Evolutionary conservation across 345 rosid genomes (phyloP), one percentile per base, ranked within the genome.

Genomic region (Eucalyptus curtisii): DNA sequence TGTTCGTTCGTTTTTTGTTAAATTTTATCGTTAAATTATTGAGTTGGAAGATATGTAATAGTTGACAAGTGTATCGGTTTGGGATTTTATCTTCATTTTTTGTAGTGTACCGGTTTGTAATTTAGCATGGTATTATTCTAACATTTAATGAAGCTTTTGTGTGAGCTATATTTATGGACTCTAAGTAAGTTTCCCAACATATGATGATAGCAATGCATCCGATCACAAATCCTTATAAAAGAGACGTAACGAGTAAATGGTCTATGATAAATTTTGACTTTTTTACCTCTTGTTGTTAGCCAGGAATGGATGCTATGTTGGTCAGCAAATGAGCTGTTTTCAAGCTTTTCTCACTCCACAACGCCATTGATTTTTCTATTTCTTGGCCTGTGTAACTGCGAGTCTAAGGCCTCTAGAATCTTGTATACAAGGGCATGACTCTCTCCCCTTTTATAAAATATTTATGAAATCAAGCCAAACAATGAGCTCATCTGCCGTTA

Each of bases 1-100:
- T 0, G 0, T 55, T 24, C 6, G 0, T 24, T 24, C 0, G 0
- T 55, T 55, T 55, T 24, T 22, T 9, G 6, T 55, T 24, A 55
- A 55, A 55, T 55, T 55, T 55, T 55, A 55, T 55, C 3, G 0
- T 55, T 25, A 55, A 55, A 55, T 55, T 22, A 24, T 22, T 55
- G 1, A 55, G 3, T 55, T 10, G 3, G 1, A 55, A 22, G 30
- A 55, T 25, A 55, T 22, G 5, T 22, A 0, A 25, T 9, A 55
- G 1, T 55, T 55, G 13, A 10, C 1, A 3, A 9, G 30, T 55
- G 3, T 55, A 55, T 25, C 0, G 0, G 30, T 55, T 55, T 55
- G 30, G 3, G 13, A 55, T 4, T 55, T 55, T 55, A 24, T 22
- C 30, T 25, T 25, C 30, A 24, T 24, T 24, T 55, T 55, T 55